Percentiles rank a stretch among this genome's conserved stretches.
These are phyloP conservation scores for Syzygium aromaticum DNA, from an alignment of 345 rosid genomes.

Conservation along the genomic window DNA sequence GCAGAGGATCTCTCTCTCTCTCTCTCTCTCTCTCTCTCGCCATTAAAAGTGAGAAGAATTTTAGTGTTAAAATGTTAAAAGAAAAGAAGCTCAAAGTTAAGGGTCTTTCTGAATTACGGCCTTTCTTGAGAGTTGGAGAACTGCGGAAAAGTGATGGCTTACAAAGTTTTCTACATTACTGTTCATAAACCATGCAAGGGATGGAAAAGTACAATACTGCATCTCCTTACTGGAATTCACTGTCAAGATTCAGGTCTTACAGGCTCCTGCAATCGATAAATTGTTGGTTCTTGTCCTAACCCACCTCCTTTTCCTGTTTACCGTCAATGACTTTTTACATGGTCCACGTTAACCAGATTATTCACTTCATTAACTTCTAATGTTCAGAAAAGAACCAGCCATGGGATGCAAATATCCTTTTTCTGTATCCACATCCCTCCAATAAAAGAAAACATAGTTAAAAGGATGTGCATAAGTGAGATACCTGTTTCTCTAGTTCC, in stretches of 20 bases:
- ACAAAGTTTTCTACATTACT: too few relatives aligned
- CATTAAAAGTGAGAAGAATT: too few relatives aligned
- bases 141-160: too few relatives aligned
- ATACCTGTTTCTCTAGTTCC: slow-evolving; percentile 79
- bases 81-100: too few relatives aligned
- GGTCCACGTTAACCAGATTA: not conserved
- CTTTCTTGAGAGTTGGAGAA: too few relatives aligned
- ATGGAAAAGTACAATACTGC: too few relatives aligned
- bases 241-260: not conserved
- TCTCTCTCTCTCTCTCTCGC: too few relatives aligned
- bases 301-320: not conserved
- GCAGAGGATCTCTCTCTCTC: not conserved
- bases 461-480: not conserved
- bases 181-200: too few relatives aligned
- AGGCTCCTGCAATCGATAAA: not conserved
- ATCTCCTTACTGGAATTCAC: not conserved
- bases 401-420: not conserved
- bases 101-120: too few relatives aligned
- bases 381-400: not conserved
- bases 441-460: not conserved
- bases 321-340: not conserved
- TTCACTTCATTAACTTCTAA: not conserved
- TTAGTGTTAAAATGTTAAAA: too few relatives aligned
- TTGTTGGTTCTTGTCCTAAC: not conserved
- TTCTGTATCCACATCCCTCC: not conserved